Evolutionary conservation across 2,329 filamentous ascomycete genomes (phyloP), one percentile per base, ranked within the genome.

Genomic region (Hypoxylon sp.): DNA sequence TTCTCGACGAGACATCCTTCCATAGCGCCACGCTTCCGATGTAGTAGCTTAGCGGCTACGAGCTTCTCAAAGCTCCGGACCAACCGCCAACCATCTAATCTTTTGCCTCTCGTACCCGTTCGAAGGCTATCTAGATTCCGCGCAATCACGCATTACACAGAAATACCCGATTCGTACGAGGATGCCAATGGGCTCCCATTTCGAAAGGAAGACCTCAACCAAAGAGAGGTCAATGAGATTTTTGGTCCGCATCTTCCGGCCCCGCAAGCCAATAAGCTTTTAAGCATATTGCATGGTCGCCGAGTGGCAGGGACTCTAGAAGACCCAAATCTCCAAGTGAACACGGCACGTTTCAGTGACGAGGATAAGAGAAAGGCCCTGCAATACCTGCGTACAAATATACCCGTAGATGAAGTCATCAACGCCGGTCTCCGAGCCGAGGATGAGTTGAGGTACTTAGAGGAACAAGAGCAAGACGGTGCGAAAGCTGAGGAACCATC

Each of bases 261-360:
- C 0, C 68, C 71, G 2, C 71, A 75, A 4, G 88, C 83, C 18
- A 89, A 89, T 72, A 78, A 77, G 45, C 75, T 90, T 44, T 76
- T 90, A 51, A 80, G 80, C 54, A 85, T 90, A 51, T 76, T 90
- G 11, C 88, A 91, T 72, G 88, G 88, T 7, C 83, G 87, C 33
- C 81, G 88, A 40, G 86, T 91, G 20, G 87, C 88, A 6, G 88
- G 88, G 32, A 89, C 87, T 2, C 79, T 90, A 42, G 83, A 87
- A 9, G 88, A 90, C 71, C 87, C 87, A 2, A 78, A 77, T 3
- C 80, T 85, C 49, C 77, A 77, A 33, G 67, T 77, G 24, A 83
- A 87, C 67, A 87, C 85, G 26, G 76, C 76, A 1, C 71, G 75
- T 8, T 88, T 79, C 68, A 77, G 77, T 7, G 56, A 75, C 2